Conservation (phyloP, 768 basidiomycete species). For the Psilocybe cubensis region DNA sequence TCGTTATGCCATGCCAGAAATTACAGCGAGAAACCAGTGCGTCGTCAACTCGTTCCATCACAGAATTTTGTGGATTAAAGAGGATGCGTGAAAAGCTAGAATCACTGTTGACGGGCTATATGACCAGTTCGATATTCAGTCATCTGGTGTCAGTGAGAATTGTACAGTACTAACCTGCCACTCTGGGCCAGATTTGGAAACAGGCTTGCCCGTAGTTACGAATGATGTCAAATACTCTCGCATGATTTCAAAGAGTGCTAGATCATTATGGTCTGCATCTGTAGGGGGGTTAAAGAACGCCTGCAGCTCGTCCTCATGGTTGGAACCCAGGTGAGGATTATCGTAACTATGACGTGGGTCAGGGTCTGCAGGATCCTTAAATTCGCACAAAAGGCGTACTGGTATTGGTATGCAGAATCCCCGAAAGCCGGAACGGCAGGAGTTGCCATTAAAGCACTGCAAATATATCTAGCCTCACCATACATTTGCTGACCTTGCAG, state of each 20-base stretch:
- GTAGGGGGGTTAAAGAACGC: slow-evolving; percentile 37
- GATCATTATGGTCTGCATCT: slow-evolving; percentile 28
- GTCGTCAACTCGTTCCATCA: slow-evolving; percentile 10
- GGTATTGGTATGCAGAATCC: slow-evolving; percentile 36
- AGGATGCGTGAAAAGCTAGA: slow-evolving; percentile 13
- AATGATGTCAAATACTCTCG: slow-evolving; percentile 44
- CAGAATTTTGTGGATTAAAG: slow-evolving; percentile 14
- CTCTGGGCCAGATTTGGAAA: slow-evolving; percentile 16
- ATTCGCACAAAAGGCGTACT: slow-evolving; percentile 25
- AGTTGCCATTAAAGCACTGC: slow-evolving; percentile 38
- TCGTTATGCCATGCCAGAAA: slow-evolving; percentile 19
- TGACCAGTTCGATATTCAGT: not conserved
- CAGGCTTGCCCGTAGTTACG: slow-evolving; percentile 35
- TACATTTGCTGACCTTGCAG: slow-evolving; percentile 47
- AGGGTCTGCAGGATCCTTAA: not conserved
- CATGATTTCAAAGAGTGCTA: slow-evolving; percentile 39
- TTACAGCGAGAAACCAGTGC: slow-evolving; percentile 13
- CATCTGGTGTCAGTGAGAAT: not conserved
- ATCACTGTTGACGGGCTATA: slow-evolving; percentile 11
- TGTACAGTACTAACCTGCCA: slow-evolving; percentile 32
- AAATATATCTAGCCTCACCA: slow-evolving; percentile 46
- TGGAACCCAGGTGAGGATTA: slow-evolving; percentile 41
- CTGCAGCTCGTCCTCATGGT: slow-evolving; percentile 38
- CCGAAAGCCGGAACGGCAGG: slow-evolving; percentile 21
- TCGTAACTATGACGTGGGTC: slow-evolving; percentile 33